phyloP scores from a whole-genome alignment of 352 stramenopile genomes.

The Pythium phragmiticola region DNA sequence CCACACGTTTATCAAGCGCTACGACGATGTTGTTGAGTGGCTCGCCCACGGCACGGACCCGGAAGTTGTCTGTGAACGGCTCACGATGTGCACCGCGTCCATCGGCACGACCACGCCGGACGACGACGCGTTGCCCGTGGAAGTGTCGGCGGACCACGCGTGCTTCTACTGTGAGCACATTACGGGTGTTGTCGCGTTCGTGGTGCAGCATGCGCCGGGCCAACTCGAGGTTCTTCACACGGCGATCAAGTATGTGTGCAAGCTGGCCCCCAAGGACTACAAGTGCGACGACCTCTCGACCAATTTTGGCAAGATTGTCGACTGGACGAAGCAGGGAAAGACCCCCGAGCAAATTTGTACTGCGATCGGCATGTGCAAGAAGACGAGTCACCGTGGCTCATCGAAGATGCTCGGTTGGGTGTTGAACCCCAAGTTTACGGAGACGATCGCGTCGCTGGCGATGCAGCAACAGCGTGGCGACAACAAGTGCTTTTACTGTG shows the following conservation, averaged over 20 bases:
- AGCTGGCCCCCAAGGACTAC: conserved; percentile 34
- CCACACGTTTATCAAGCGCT: conserved; percentile 74
- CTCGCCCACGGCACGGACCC: conserved; percentile 69
- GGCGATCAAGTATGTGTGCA: conserved; percentile 42
- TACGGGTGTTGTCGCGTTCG: conserved; percentile 39
- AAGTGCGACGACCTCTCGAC: conserved; percentile 49
- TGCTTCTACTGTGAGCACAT: conserved; percentile 57
- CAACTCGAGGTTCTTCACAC: conserved; percentile 46
- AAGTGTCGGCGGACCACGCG: conserved; percentile 18
- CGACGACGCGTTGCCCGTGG: too few relatives aligned
- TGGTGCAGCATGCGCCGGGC: conserved; percentile 34
- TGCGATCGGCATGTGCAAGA: conserved; percentile 39
- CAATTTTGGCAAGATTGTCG: conserved; percentile 64
- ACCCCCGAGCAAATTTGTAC: conserved; percentile 47
- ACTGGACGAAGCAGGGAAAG: conserved; percentile 47
- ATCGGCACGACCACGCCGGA: too few relatives aligned
- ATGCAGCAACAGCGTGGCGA: conserved; percentile 15
- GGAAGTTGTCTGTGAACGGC: conserved; percentile 48
- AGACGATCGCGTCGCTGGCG: conserved; percentile 6
- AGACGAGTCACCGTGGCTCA: not conserved
- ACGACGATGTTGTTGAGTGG: conserved; percentile 77
- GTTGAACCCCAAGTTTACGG: not conserved
- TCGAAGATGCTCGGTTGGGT: not conserved
- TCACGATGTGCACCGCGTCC: conserved; percentile 53
- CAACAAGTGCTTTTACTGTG: conserved; percentile 65